Evolutionary conservation across 495 filamentous ascomycete genomes (phyloP).

Genomic region (Podospora sp.): DNA sequence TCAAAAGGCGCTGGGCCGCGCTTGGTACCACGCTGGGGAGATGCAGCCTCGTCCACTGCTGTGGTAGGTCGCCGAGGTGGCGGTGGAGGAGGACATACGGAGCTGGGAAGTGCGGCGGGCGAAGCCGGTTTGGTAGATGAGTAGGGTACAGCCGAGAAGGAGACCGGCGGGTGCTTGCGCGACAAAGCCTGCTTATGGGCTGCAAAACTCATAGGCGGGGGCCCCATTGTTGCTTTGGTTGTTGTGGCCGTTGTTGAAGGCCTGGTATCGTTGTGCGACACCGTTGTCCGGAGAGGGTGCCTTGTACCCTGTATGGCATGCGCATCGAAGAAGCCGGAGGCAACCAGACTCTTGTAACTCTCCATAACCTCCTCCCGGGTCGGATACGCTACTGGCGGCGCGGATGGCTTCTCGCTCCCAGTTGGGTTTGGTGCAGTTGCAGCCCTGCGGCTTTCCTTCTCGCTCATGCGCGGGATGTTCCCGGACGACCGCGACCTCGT

Average conservation of each 20-base stretch:
- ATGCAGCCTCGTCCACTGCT: background rate
- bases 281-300: slow-evolving; percentile 33
- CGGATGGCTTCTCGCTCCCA: background rate
- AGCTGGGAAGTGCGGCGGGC: slow-evolving; percentile 7
- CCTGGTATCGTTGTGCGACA: slow-evolving; percentile 20
- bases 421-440: background rate
- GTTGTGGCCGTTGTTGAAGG: background rate
- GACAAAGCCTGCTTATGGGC: background rate
- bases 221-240: background rate
- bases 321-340: slow-evolving; percentile 50
- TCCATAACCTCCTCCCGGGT: slow-evolving; percentile 48
- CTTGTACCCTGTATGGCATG: slow-evolving; percentile 53
- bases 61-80: slow-evolving; percentile 4
- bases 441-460: background rate
- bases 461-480: slow-evolving; percentile 21
- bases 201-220: slow-evolving; percentile 1
- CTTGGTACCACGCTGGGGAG: slow-evolving; percentile 33
- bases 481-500: slow-evolving; percentile 29
- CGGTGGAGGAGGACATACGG: slow-evolving; percentile 15
- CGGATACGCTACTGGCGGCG: slow-evolving; percentile 34
- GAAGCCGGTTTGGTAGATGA: background rate
- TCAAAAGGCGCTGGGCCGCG: slow-evolving; percentile 24
- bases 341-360: slow-evolving; percentile 48
- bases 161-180: background rate
- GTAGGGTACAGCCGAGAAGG: slow-evolving; percentile 19